Conservation (phyloP, 495 filamentous ascomycete genomes). For the Penicillium crystallinum region DNA sequence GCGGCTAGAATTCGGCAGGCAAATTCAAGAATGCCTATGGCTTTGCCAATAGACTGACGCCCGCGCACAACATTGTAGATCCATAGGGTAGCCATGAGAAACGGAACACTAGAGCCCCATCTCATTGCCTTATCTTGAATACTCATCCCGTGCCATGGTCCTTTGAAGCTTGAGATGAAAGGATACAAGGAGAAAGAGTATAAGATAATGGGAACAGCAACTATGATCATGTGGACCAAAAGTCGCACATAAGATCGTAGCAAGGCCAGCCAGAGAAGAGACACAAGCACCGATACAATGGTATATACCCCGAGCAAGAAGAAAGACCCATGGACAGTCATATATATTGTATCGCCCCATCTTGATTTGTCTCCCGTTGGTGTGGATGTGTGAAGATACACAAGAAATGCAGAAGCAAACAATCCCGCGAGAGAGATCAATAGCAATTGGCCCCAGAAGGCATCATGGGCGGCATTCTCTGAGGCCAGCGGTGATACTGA, state of each 20-base stretch:
- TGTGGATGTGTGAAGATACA: conserved; percentile 78
- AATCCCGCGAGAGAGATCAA: conserved; percentile 76
- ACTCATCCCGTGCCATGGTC: conserved; percentile 59
- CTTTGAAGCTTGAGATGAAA: conserved; percentile 82
- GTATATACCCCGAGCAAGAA: conserved; percentile 88
- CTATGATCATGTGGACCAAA: conserved; percentile 68
- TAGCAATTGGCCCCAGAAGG: conserved; percentile 88
- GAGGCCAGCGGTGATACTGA: conserved; percentile 47
- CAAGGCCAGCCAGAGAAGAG: conserved; percentile 84
- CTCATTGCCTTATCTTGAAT: conserved; percentile 87
- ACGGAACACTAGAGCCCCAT: conserved; percentile 74
- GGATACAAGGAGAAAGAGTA: conserved; percentile 87
- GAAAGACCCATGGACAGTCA: conserved; percentile 78
- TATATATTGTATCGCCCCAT: conserved; percentile 89
- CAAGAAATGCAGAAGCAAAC: conserved; percentile 79
- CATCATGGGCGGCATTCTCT: conserved; percentile 66
- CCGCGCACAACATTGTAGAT: conserved; percentile 72
- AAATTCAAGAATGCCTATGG: conserved; percentile 85
- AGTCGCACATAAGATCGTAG: conserved; percentile 78
- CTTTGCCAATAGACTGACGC: conserved; percentile 71
- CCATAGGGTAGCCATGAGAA: conserved; percentile 70
- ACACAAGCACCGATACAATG: conserved; percentile 79
- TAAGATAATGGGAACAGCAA: conserved; percentile 80
- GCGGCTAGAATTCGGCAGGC: conserved; percentile 79
- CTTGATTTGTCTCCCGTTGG: conserved; percentile 56